Percentiles rank a stretch among this genome's conserved stretches.
phyloP scores from a whole-genome alignment of 768 basidiomycete species.

The Boletus pseudo-olivaceus region DNA sequence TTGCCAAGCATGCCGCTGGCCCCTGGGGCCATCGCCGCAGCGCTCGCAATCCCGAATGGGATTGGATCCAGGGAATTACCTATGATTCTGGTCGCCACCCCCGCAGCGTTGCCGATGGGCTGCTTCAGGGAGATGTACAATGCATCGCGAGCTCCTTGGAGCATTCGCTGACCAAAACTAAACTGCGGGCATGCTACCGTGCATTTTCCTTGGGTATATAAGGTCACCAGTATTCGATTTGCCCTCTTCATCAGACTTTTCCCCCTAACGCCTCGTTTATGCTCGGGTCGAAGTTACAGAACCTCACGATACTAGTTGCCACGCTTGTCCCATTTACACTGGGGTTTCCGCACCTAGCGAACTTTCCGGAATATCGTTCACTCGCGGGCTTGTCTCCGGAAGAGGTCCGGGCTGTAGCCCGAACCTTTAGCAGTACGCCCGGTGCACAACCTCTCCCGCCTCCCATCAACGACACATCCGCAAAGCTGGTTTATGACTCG shows the following conservation, averaged over 20 bases:
- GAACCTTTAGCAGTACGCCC: slow-evolving; percentile 16
- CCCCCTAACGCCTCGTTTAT: neutral
- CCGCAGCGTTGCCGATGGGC: neutral
- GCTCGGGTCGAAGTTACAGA: slow-evolving; percentile 8
- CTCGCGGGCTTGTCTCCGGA: slow-evolving; percentile 17
- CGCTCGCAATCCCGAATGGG: too few relatives aligned
- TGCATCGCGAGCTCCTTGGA: neutral
- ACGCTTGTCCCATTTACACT: slow-evolving; percentile 3
- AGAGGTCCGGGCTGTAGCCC: slow-evolving; percentile 13
- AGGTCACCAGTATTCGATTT: neutral
- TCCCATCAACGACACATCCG: slow-evolving; percentile 21
- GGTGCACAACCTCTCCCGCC: slow-evolving; percentile 23
- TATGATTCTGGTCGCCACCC: too few relatives aligned
- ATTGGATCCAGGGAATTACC: neutral
- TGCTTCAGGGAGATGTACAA: neutral
- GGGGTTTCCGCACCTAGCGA: slow-evolving; percentile 13
- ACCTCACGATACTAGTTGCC: neutral
- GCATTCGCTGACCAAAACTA: neutral
- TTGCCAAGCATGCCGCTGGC: too few relatives aligned
- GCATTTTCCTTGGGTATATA: neutral
- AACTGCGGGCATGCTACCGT: neutral
- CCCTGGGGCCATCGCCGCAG: too few relatives aligned
- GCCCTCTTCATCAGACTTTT: neutral
- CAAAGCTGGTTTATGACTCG: slow-evolving; percentile 20
- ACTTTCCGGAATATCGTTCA: slow-evolving; percentile 21